Evolutionary conservation across 2,329 filamentous ascomycete genomes (phyloP).

Genomic region (Sordariomycetes sp.): DNA sequence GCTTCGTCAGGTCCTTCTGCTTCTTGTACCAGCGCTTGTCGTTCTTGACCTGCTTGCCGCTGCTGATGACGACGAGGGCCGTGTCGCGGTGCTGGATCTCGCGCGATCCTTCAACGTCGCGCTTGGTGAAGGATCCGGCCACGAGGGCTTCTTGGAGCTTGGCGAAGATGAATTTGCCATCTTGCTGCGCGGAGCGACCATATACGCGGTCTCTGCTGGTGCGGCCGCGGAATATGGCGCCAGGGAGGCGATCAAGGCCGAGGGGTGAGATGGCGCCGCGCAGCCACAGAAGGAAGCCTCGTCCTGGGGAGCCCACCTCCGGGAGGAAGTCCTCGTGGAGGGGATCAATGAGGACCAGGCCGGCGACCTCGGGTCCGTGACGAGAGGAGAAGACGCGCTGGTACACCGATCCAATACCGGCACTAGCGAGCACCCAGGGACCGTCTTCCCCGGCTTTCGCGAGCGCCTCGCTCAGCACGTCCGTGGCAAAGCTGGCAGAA

Average conservation of each 20-base stretch:
- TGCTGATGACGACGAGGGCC: constrained; percentile 74
- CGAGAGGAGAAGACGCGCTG: constrained; percentile 85
- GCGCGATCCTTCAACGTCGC: constrained; percentile 69
- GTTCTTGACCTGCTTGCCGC: constrained; percentile 58
- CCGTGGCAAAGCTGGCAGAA: constrained; percentile 85
- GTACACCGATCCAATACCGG: constrained; percentile 81
- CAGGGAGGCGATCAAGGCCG: constrained; percentile 70
- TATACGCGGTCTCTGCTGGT: constrained; percentile 77
- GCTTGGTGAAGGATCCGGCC: constrained; percentile 72
- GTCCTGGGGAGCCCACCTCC: constrained; percentile 53
- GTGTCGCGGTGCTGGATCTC: constrained; percentile 71
- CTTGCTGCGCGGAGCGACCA: constrained; percentile 69
- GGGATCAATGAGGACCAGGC: constrained; percentile 78
- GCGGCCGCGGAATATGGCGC: constrained; percentile 74
- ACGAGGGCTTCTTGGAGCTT: constrained; percentile 90
- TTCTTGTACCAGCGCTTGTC: constrained; percentile 71
- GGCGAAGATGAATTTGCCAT: constrained; percentile 77
- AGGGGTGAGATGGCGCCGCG: constrained; percentile 80
- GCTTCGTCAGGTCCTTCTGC: constrained; percentile 72
- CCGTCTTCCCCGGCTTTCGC: constrained; percentile 72
- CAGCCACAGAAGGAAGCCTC: constrained; percentile 80
- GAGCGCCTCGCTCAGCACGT: constrained; percentile 80
- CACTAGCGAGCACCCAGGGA: constrained; percentile 81
- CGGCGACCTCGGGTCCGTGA: constrained; percentile 64
- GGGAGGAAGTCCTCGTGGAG: constrained; percentile 79